phyloP scores from a whole-genome alignment of 2,329 filamentous ascomycete species.

The Aulographum hederae region DNA sequence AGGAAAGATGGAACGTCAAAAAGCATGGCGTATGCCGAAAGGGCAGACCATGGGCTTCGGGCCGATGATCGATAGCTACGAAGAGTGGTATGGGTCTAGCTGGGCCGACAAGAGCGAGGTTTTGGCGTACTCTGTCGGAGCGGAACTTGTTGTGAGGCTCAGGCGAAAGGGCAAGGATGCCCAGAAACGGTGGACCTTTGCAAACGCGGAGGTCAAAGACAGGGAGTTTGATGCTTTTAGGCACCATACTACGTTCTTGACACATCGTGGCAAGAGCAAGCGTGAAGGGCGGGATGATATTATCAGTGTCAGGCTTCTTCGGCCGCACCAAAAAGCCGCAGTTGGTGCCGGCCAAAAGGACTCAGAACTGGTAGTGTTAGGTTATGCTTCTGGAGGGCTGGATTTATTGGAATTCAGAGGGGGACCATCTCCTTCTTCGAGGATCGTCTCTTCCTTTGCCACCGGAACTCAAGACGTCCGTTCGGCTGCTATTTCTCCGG shows the following conservation, averaged over 20 bases:
- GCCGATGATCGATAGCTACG: conserved; percentile 39
- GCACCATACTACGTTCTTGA: conserved; percentile 26
- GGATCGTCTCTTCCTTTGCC: conserved; percentile 1
- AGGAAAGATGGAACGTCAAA: conserved; percentile 9
- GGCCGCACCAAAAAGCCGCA: conserved; percentile 28
- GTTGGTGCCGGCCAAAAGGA: conserved; percentile 33
- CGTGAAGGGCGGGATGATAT: conserved; percentile 42
- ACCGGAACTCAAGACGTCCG: conserved; percentile 5
- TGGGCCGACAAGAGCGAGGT: conserved; percentile 35
- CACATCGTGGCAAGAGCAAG: conserved; percentile 31
- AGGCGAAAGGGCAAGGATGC: conserved; percentile 21
- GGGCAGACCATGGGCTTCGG: conserved; percentile 40
- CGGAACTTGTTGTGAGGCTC: conserved; percentile 33
- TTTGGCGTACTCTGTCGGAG: conserved; percentile 41
- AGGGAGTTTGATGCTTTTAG: conserved; percentile 13
- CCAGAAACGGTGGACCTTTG: conserved; percentile 8
- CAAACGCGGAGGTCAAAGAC: conserved; percentile 9
- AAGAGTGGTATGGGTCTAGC: conserved; percentile 24
- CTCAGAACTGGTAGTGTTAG: too few relatives aligned
- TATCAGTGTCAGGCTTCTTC: conserved; percentile 34
- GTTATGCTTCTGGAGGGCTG: too few relatives aligned
- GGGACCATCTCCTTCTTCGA: conserved; percentile 22
- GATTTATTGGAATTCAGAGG: too few relatives aligned
- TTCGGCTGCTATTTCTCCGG: conserved; percentile 21
- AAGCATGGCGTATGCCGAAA: conserved; percentile 18